phyloP scores from a whole-genome alignment of 2,329 filamentous ascomycete species.

The Dactylonectria estremocensis region DNA sequence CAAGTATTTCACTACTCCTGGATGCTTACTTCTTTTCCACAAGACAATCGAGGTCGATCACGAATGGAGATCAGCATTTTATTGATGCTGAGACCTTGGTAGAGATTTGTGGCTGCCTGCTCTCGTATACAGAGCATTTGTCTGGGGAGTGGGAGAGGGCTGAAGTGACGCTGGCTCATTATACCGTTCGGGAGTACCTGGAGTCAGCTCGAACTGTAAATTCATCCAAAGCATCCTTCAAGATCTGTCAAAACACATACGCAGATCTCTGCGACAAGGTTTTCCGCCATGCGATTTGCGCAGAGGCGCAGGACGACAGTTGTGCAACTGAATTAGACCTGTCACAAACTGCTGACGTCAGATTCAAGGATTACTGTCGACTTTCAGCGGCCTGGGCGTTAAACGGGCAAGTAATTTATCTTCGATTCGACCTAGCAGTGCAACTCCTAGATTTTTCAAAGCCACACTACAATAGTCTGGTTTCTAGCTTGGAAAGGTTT shows the following conservation, averaged over 20 bases:
- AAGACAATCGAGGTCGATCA: not conserved
- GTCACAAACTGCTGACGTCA: too few relatives aligned
- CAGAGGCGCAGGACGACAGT: too few relatives aligned
- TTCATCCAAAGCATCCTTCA: not conserved
- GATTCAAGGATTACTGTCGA: not conserved
- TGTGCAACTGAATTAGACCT: too few relatives aligned
- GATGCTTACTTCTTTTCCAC: not conserved
- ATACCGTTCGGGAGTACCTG: conserved; percentile 16
- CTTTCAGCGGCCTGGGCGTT: not conserved
- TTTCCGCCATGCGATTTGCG: not conserved
- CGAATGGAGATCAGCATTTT: not conserved
- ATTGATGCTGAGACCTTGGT: not conserved
- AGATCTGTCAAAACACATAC: not conserved
- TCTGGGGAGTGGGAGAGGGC: not conserved
- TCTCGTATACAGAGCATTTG: not conserved
- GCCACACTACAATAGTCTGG: not conserved
- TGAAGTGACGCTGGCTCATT: not conserved
- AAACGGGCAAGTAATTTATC: not conserved
- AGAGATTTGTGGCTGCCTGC: conserved; percentile 9
- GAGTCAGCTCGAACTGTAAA: conserved; percentile 1
- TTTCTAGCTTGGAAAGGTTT: not conserved
- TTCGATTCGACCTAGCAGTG: not conserved
- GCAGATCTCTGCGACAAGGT: not conserved
- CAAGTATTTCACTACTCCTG: not conserved
- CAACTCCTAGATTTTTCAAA: not conserved